A percentile compares a stretch with the other conserved stretches of the same genome.
These are phyloP conservation scores for Phytopythium aichiense DNA, from an alignment of 352 stramenopile genomes.

Conservation along the genomic window DNA sequence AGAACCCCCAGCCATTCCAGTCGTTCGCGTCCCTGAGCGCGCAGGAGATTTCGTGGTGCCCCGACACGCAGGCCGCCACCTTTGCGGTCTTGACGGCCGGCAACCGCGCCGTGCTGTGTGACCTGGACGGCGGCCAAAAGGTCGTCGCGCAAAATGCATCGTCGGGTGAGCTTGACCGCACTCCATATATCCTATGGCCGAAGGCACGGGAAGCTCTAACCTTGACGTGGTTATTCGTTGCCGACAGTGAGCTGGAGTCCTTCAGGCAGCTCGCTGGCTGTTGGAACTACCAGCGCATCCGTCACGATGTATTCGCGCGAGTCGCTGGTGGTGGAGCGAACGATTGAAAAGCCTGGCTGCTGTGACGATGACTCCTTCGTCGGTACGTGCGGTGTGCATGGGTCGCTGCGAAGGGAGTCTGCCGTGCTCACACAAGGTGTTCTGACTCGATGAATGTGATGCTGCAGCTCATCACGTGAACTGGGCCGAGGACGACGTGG, in stretches of 20 bases:
- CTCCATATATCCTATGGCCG: background rate
- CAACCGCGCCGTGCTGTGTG: constrained; percentile 39
- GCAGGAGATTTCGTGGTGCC: constrained; percentile 51
- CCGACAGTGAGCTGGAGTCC: constrained; percentile 46
- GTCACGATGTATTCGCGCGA: constrained; percentile 31
- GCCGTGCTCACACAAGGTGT: background rate
- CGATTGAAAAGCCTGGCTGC: constrained; percentile 34
- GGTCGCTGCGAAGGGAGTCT: background rate
- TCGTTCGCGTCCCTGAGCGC: constrained; percentile 30
- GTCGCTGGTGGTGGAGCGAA: constrained; percentile 24
- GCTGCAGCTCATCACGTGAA: constrained; percentile 57
- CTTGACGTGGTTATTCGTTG: background rate
- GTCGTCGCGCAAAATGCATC: constrained; percentile 18
- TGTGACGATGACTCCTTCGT: constrained; percentile 29
- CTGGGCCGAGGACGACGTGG: constrained; percentile 63
- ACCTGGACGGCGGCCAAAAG: constrained; percentile 19
- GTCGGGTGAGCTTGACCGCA: constrained; percentile 16
- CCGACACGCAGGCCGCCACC: constrained; percentile 12
- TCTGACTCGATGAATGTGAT: background rate
- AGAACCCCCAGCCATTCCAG: constrained; percentile 25
- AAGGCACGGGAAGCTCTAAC: background rate
- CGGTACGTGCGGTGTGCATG: constrained; percentile 12
- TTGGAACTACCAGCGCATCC: constrained; percentile 29
- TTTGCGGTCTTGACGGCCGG: constrained; percentile 40
- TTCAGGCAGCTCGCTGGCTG: constrained; percentile 33